phyloP scores from a whole-genome alignment of 441 rosid genomes.

The Adansonia rubrostipa region DNA sequence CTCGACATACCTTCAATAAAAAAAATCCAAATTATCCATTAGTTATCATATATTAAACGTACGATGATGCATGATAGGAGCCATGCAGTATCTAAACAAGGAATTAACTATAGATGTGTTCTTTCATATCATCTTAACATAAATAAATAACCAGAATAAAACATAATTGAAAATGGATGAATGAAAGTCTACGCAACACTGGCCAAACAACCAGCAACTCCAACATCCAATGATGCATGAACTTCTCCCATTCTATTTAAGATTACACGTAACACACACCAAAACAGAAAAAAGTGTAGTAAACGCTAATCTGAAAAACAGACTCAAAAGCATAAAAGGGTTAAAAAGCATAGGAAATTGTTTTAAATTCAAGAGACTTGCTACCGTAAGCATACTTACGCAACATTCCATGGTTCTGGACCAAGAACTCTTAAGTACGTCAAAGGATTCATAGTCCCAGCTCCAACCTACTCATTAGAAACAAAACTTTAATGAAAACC shows the following conservation, averaged over 20 bases:
- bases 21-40: conserved; percentile 32
- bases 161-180: neutral
- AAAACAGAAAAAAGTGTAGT: neutral
- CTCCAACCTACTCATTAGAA: conserved; percentile 72
- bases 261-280: neutral
- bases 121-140: neutral
- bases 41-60: conserved; percentile 12
- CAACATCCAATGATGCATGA: neutral
- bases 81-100: neutral
- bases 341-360: conserved; percentile 10
- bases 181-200: neutral
- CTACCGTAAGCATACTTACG: conserved; percentile 53
- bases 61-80: neutral
- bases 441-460: conserved; percentile 98
- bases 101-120: neutral
- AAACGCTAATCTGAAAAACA: neutral
- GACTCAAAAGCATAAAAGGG: neutral
- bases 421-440: conserved; percentile 95
- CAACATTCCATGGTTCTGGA: conserved; percentile 99
- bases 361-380: conserved; percentile 13
- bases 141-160: neutral
- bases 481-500: conserved; percentile 12
- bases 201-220: neutral
- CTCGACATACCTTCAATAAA: conserved; percentile 67
- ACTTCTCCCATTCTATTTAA: neutral